Evolutionary conservation across 352 stramenopile species (phyloP).

Genomic region (Phytophthora meadii): DNA sequence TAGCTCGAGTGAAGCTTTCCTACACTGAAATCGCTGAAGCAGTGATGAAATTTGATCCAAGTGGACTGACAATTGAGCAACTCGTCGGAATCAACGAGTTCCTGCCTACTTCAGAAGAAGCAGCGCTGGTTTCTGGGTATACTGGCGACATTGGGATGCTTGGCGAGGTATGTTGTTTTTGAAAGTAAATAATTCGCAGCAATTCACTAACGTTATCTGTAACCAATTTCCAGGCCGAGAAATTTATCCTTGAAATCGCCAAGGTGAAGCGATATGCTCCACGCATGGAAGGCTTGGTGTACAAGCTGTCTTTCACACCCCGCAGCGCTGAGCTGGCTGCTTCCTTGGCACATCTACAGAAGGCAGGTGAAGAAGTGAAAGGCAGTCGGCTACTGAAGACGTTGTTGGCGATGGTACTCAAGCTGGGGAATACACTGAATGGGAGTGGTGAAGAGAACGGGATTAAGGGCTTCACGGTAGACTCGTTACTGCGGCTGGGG

Average conservation of each 20-base stretch:
- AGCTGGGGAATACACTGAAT: constrained; percentile 97
- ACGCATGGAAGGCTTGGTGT: constrained; percentile 85
- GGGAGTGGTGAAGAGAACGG: constrained; percentile 87
- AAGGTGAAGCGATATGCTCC: constrained; percentile 75
- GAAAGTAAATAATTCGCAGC: not conserved
- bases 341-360: constrained; percentile 86
- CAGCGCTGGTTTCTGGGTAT: constrained; percentile 82
- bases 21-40: constrained; percentile 89
- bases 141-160: constrained; percentile 65
- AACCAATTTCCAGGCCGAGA: constrained; percentile 64
- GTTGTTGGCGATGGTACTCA: constrained; percentile 97
- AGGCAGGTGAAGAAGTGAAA: constrained; percentile 94
- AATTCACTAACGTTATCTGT: constrained; percentile 8
- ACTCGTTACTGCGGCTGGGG: constrained; percentile 92
- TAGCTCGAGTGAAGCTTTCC: constrained; percentile 94
- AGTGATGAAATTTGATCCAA: constrained; percentile 73
- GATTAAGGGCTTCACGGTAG: constrained; percentile 95
- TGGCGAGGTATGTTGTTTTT: constrained; percentile 56
- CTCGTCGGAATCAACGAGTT: constrained; percentile 94
- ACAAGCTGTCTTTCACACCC: constrained; percentile 75
- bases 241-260: constrained; percentile 90
- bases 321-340: constrained; percentile 83
- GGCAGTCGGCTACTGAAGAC: constrained; percentile 93
- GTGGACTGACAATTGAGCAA: constrained; percentile 70
- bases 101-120: constrained; percentile 94